Evolutionary conservation across 306 rosid genomes (phyloP).

Genomic region (Chamaecrista fasciculata): DNA sequence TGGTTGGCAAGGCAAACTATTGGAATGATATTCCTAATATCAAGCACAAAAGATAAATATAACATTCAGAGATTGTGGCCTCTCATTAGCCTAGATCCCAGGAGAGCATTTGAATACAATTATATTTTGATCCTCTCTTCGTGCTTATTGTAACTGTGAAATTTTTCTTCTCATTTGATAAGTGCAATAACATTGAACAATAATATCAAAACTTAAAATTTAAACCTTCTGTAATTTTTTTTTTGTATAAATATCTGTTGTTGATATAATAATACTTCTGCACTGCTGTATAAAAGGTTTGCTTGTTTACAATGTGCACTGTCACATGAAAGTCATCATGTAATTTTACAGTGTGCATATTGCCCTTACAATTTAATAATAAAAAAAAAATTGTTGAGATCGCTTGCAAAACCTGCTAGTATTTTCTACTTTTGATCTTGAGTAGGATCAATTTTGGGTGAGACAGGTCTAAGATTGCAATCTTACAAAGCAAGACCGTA

Average conservation of each 20-base stretch:
- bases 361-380: not conserved
- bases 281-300: not conserved
- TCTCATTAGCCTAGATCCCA: not conserved
- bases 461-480: too few relatives aligned
- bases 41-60: not conserved
- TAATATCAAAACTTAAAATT: too few relatives aligned
- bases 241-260: too few relatives aligned
- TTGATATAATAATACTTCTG: too few relatives aligned
- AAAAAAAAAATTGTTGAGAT: too few relatives aligned
- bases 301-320: not conserved
- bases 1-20: not conserved
- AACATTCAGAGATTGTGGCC: not conserved
- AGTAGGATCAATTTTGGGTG: too few relatives aligned
- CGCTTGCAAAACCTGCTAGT: too few relatives aligned
- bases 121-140: not conserved
- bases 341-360: not conserved
- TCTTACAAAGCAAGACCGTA: too few relatives aligned
- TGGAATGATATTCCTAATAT: not conserved
- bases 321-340: not conserved
- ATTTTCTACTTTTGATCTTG: too few relatives aligned
- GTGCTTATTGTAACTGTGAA: not conserved
- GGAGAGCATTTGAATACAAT: not conserved
- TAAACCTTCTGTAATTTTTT: too few relatives aligned
- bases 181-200: not conserved
- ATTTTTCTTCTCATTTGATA: not conserved